Percentiles rank a stretch among this genome's conserved stretches.
These are phyloP conservation scores for Zasmidium citrigriseum DNA, from an alignment of 2,329 filamentous ascomycete species.

Conservation along the genomic window DNA sequence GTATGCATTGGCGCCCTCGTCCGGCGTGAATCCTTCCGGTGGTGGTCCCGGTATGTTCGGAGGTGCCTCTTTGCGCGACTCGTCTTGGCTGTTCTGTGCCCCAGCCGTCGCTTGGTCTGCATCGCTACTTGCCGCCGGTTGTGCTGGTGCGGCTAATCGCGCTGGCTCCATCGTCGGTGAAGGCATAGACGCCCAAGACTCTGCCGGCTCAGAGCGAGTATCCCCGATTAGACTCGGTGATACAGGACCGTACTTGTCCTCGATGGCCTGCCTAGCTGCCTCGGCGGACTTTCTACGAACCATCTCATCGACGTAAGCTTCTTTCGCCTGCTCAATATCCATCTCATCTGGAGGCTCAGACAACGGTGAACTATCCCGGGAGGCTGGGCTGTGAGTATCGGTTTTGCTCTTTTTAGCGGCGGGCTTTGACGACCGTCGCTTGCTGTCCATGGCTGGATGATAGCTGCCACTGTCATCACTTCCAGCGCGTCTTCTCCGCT, in stretches of 20 bases:
- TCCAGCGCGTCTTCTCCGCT: constrained; percentile 6
- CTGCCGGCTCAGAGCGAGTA: not conserved
- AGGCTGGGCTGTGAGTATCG: not conserved
- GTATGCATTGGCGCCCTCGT: constrained; percentile 7
- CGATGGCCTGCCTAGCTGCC: constrained; percentile 8
- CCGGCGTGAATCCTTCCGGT: constrained; percentile 4
- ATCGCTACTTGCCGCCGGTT: not conserved
- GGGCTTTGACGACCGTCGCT: not conserved
- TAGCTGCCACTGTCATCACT: constrained; percentile 8
- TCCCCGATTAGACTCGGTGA: constrained; percentile 11
- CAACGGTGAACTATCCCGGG: constrained; percentile 4
- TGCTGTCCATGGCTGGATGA: not conserved
- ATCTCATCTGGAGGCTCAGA: constrained; percentile 7
- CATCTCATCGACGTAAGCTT: constrained; percentile 16
- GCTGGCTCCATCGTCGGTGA: not conserved
- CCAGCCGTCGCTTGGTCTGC: not conserved
- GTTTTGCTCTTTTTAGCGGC: not conserved
- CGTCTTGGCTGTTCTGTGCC: not conserved
- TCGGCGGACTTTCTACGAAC: constrained; percentile 9
- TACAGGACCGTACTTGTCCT: constrained; percentile 10
- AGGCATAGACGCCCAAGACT: constrained; percentile 7
- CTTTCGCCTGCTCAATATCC: constrained; percentile 12
- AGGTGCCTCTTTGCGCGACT: not conserved
- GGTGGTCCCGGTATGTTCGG: constrained; percentile 6
- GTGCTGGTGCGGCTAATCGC: not conserved